Conservation (phyloP, 2,329 filamentous ascomycete species). For the Stagonosporopsis cucurbitacearum region DNA sequence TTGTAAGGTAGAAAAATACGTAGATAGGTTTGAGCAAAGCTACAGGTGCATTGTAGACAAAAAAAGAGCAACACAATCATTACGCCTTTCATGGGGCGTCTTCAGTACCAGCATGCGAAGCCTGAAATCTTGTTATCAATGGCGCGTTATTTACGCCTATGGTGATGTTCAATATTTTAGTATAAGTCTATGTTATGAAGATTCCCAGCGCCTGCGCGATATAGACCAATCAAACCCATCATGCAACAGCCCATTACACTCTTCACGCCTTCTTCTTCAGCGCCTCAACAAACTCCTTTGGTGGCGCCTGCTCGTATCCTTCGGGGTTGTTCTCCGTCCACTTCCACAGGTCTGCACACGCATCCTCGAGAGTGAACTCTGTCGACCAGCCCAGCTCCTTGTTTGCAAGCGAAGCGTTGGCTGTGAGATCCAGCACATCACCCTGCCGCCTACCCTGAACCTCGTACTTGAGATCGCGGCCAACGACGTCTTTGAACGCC, state of each 20-base stretch:
- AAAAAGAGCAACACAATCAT: not conserved
- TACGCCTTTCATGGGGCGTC: not conserved
- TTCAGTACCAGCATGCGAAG: not conserved
- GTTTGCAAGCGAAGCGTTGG: slow-evolving; percentile 87
- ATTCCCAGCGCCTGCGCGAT: slow-evolving; percentile 12
- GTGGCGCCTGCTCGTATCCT: slow-evolving; percentile 92
- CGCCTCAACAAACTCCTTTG: slow-evolving; percentile 74
- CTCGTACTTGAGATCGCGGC: slow-evolving; percentile 84
- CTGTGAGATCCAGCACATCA: slow-evolving; percentile 93
- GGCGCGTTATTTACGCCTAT: not conserved
- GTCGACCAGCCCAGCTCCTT: slow-evolving; percentile 92
- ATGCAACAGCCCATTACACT: not conserved
- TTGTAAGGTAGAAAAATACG: slow-evolving; percentile 70
- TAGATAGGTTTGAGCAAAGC: no score
- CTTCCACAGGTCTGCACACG: slow-evolving; percentile 91
- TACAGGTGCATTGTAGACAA: not conserved
- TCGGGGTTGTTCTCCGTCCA: slow-evolving; percentile 98
- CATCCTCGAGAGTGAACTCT: slow-evolving; percentile 86
- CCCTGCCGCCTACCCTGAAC: slow-evolving; percentile 82
- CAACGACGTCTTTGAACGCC: slow-evolving; percentile 87
- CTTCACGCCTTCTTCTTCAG: slow-evolving; percentile 43
- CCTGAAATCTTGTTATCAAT: not conserved
- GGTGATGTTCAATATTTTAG: slow-evolving; percentile 3
- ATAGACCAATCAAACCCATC: not conserved
- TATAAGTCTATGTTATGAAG: slow-evolving; percentile 11